Evolutionary conservation across 805 yeast species (phyloP), one percentile per base, ranked within the genome.

Genomic region (Candida pseudoglaebosa): DNA sequence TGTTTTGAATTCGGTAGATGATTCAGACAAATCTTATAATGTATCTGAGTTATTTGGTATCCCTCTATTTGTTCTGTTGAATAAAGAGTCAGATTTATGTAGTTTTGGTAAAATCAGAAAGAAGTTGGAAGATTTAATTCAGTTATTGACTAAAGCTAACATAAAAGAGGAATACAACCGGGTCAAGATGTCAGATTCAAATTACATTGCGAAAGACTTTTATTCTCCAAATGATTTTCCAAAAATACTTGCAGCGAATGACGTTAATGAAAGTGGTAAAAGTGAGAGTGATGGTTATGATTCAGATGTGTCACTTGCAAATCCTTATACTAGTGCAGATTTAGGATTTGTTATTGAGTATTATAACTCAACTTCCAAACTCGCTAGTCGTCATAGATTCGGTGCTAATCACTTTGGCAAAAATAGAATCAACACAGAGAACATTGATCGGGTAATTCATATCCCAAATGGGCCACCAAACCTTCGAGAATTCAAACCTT

Each of bases 11-110:
- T 42, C 57, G 30, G 52, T 71, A 47, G 54, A 67, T 49, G 60
- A 70, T 56, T 40, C 65, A 39, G 62, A 64, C 38, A 47, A 50
- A 32, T 56, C 65, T 1, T 60, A 62, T 37, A 57, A 59, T 8
- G 54, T 62, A 9, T 67, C 72, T 1, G 69, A 69, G 31, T 59
- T 80, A 1, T 84, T 88, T 61, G 95, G 89, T 2, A 56, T 81
- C 1, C 98, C 98, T 2, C 78, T 87, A 49, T 80, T 89, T 48
- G 66, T 89, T 20, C 71, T 79, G 0, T 51, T 88, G 37, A 53
- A 71, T 2, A 64, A 67, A 24, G 68, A 66, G 1, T 19, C 16
- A 4, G 41, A 47, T 3, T 91, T 84, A 28, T 57, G 70, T 4
- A 79, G 86, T 17, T 79, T 75, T 52, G 83, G 82, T 4, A 50